These are phyloP conservation scores for Guillardia theta DNA, from an alignment of 78 protist genomes.

Conservation along the genomic window DNA sequence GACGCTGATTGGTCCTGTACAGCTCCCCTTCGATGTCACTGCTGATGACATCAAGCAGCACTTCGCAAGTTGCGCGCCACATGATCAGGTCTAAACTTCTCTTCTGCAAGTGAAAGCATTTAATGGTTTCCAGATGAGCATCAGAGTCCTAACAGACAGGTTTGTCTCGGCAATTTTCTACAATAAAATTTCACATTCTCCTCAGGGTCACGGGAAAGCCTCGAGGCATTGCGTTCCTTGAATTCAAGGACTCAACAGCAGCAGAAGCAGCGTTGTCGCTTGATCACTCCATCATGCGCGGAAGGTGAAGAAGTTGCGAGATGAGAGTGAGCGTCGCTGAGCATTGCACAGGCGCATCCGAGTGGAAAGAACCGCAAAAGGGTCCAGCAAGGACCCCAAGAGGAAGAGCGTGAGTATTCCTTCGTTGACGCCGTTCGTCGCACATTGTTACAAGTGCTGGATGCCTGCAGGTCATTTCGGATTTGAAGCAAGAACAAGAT, in stretches of 20 bases:
- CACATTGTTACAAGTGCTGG: background rate
- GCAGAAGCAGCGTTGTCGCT: background rate
- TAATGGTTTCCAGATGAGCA: too few species aligned
- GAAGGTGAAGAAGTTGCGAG: background rate
- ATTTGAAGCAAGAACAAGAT: background rate
- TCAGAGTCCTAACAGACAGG: too few species aligned
- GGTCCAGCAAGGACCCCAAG: background rate
- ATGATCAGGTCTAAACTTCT: too few species aligned
- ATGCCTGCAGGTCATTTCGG: background rate
- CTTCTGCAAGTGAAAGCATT: too few species aligned
- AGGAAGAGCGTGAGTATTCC: background rate
- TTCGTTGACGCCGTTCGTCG: background rate
- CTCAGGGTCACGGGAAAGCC: background rate
- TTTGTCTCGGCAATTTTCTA: too few species aligned
- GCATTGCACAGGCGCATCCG: background rate
- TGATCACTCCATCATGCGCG: background rate
- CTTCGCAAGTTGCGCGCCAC: too few species aligned
- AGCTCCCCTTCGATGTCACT: too few species aligned
- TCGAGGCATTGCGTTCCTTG: background rate
- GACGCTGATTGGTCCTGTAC: too few species aligned
- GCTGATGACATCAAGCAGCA: too few species aligned
- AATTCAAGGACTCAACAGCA: background rate
- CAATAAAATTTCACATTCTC: too few species aligned
- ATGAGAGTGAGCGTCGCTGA: background rate
- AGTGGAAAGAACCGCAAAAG: background rate